Evolutionary conservation across 2,329 filamentous ascomycete genomes (phyloP).

Genomic region (Monilinia laxa): DNA sequence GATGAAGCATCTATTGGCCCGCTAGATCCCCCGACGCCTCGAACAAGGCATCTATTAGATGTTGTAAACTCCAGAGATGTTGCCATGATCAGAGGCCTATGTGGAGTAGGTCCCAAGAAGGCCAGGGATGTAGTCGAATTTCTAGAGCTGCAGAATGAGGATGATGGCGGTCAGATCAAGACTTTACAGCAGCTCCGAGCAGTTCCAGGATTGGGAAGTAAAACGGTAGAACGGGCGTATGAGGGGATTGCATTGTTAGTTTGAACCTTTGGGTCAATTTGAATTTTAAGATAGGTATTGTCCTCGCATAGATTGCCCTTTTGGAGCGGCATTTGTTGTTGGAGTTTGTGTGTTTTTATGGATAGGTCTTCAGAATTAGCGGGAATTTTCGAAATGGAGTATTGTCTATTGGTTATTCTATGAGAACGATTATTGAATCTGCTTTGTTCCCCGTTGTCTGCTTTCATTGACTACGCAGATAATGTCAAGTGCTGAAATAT

Average conservation of each 20-base stretch:
- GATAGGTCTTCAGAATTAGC: conserved; percentile 19
- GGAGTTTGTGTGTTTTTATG: conserved; percentile 21
- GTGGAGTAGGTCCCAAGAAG: conserved; percentile 71
- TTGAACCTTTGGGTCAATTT: conserved; percentile 24
- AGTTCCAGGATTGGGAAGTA: conserved; percentile 57
- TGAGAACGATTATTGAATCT: conserved; percentile 6
- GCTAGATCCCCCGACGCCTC: conserved; percentile 41
- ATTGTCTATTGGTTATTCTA: conserved; percentile 10
- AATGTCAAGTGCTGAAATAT: conserved; percentile 3
- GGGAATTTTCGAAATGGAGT: conserved; percentile 20
- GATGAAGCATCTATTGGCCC: conserved; percentile 47
- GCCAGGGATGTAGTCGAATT: conserved; percentile 60
- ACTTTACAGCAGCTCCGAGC: conserved; percentile 52
- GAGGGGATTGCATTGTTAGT: conserved; percentile 38
- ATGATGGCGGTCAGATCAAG: conserved; percentile 47
- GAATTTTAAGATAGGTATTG: conserved; percentile 12
- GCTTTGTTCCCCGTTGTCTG: not conserved
- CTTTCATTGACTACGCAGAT: not conserved
- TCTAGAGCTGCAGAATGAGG: conserved; percentile 48
- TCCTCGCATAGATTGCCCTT: conserved; percentile 26
- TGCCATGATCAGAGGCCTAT: conserved; percentile 62
- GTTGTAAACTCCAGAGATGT: conserved; percentile 74
- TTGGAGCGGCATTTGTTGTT: conserved; percentile 5
- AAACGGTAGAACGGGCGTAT: conserved; percentile 55
- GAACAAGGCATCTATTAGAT: conserved; percentile 61